phyloP scores from a whole-genome alignment of 2,329 filamentous ascomycete species.

The Chaetomium globosum region DNA sequence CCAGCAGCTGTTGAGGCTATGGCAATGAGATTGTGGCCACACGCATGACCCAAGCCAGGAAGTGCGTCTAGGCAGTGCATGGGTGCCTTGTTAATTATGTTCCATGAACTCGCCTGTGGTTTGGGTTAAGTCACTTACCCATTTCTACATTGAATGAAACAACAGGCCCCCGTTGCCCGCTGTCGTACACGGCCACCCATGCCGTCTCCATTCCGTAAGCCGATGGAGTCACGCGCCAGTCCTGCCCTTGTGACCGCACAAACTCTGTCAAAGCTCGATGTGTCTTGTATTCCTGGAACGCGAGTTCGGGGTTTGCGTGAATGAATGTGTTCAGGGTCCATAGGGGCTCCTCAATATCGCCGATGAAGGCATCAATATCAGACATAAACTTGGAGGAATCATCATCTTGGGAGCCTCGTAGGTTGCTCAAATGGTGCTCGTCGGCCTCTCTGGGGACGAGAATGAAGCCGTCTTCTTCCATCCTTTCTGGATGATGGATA shows the following conservation, averaged over 20 bases:
- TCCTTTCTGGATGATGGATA: background rate
- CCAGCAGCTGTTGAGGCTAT: slow-evolving; percentile 17
- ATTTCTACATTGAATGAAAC: slow-evolving; percentile 22
- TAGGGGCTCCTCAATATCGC: background rate
- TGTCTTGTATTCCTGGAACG: slow-evolving; percentile 19
- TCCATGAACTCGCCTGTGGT: background rate
- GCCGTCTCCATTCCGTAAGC: slow-evolving; percentile 23
- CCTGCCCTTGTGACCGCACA: background rate
- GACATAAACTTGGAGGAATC: background rate
- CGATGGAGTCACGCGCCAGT: slow-evolving; percentile 11
- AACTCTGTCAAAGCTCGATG: slow-evolving; percentile 16
- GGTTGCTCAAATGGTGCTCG: no score
- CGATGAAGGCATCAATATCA: slow-evolving; percentile 1
- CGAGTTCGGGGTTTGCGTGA: slow-evolving; percentile 17
- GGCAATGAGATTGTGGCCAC: slow-evolving; percentile 22
- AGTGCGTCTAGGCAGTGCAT: slow-evolving; percentile 13
- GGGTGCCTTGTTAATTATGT: background rate
- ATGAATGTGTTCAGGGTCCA: slow-evolving; percentile 17
- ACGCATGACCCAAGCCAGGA: slow-evolving; percentile 14
- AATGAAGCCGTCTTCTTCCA: slow-evolving; percentile 17
- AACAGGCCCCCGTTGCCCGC: slow-evolving; percentile 4
- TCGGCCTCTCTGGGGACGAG: background rate
- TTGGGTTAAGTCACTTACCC: slow-evolving; percentile 10
- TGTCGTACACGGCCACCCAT: slow-evolving; percentile 19
- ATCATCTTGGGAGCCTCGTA: background rate